Evolutionary conservation across 768 basidiomycete genomes (phyloP).

Genomic region (Amanita fuliginea): DNA sequence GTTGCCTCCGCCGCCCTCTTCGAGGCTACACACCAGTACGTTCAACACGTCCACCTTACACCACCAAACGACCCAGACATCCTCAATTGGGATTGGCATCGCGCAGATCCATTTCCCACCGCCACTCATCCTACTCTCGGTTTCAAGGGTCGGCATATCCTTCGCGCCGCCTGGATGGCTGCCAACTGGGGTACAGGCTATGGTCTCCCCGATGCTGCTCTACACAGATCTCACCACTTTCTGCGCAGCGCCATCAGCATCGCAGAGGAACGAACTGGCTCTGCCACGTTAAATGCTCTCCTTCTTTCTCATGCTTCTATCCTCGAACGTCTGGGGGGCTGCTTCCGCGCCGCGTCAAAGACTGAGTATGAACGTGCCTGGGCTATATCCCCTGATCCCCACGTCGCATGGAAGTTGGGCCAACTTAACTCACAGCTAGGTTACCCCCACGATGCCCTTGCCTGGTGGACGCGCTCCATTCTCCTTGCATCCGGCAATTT

Average conservation of each 20-base stretch:
- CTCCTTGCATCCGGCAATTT: conserved; percentile 27
- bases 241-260: conserved; percentile 37
- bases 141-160: conserved; percentile 44
- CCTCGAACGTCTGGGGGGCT: conserved; percentile 50
- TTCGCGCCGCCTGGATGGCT: conserved; percentile 66
- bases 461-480: conserved; percentile 61
- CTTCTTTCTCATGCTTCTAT: conserved; percentile 41
- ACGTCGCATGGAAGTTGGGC: conserved; percentile 55
- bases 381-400: conserved; percentile 34
- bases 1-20: conserved; percentile 35
- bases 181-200: conserved; percentile 50
- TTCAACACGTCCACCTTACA: conserved; percentile 42
- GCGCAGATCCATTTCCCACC: conserved; percentile 34
- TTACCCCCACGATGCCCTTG: conserved; percentile 37
- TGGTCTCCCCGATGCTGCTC: conserved; percentile 35
- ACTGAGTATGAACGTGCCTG: conserved; percentile 49
- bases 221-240: conserved; percentile 43
- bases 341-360: conserved; percentile 42
- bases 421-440: conserved; percentile 50
- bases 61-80: conserved; percentile 41
- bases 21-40: conserved; percentile 50
- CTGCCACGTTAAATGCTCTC: conserved; percentile 44
- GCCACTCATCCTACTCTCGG: conserved; percentile 71
- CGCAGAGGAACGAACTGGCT: conserved; percentile 30
- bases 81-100: conserved; percentile 58